These are phyloP conservation scores for Kluyveromyces wickerhamii DNA, from an alignment of 805 yeast species.

Conservation along the genomic window DNA sequence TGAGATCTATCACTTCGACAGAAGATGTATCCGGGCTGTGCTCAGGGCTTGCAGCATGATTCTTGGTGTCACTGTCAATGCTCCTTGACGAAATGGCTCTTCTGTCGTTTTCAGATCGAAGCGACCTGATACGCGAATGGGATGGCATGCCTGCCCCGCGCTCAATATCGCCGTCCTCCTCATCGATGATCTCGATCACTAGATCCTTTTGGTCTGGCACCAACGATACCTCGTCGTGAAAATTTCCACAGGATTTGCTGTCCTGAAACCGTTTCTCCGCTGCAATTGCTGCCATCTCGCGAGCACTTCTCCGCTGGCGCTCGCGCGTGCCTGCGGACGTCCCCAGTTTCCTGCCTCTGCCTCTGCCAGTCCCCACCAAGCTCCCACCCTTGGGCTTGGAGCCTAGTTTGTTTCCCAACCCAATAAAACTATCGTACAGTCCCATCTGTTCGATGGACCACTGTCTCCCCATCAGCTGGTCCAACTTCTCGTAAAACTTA, in stretches of 20 bases:
- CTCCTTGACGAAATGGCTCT: too few relatives aligned
- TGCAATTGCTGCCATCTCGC: conserved; percentile 29
- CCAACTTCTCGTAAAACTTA: conserved; percentile 57
- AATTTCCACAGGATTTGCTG: conserved; percentile 17
- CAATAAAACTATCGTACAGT: conserved; percentile 24
- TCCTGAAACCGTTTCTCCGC: conserved; percentile 24
- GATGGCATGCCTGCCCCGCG: too few relatives aligned
- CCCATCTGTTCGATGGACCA: conserved; percentile 28
- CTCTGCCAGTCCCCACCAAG: conserved; percentile 1
- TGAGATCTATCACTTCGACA: too few relatives aligned
- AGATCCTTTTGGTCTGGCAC: conserved; percentile 15
- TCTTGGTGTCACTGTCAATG: too few relatives aligned
- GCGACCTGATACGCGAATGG: too few relatives aligned
- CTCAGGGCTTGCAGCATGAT: too few relatives aligned
- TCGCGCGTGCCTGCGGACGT: background rate
- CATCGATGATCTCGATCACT: conserved; percentile 14
- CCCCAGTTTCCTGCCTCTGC: conserved; percentile 1
- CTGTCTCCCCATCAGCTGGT: conserved; percentile 48
- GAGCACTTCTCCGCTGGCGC: conserved; percentile 13
- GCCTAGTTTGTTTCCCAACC: conserved; percentile 25
- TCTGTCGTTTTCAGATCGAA: too few relatives aligned
- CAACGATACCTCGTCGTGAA: conserved; percentile 4
- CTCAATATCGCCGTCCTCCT: background rate
- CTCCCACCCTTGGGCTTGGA: conserved; percentile 7
- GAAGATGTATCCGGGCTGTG: too few relatives aligned